Base-by-base conservation (phyloP, 768 basidiomycete species). In the Lactarius indigo region DNA sequence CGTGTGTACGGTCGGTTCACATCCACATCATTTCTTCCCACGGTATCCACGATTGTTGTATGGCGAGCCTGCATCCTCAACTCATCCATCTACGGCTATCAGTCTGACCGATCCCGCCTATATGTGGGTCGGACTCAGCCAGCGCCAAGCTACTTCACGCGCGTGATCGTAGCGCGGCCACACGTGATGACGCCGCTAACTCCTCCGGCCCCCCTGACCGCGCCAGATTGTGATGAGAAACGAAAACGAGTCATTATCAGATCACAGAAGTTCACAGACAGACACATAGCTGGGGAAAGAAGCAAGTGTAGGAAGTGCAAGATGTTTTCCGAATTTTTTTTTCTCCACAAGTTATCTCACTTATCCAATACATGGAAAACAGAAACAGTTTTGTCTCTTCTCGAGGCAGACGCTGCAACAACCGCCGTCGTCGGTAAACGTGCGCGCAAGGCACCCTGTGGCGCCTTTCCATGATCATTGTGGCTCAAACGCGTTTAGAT, bases 381-480 rank as follows among this genome's bases (percentile, higher is more conserved):
- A 12, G 28, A 65, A 65, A 23, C 4, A 35, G 59, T 5, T 37
- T 26, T 35, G 42, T 65, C 64, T 61, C 54, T 37, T 35, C 42
- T 17, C 7, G 64, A 65, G 33, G 41, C 41, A 59, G 6, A 26
- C 20, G 9, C 26, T 39, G 35, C 10, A 26, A 33, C 2, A 15
- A 13, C 15, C 28, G 17, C 20, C 28, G 9, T 35, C 44, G n/a
- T 35, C 17, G 37, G 42, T 17, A 31, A 63, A 63, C 62, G 62
- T 63, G 62, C 42, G 62, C 33, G 41, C 35, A 63, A 59, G 20
- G 35, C n/a, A 56, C n/a, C 44, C 8, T 33, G 33, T 50, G 65
- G 57, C 58, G 58, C 28, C 13, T 26, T 26, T 23, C 23, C 50
- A 52, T 17, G 50, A 59, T 52, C 28, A 54, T 26, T 28, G 33